phyloP scores from a whole-genome alignment of 768 basidiomycete genomes.

The Porpolomopsis calyptriformis region DNA sequence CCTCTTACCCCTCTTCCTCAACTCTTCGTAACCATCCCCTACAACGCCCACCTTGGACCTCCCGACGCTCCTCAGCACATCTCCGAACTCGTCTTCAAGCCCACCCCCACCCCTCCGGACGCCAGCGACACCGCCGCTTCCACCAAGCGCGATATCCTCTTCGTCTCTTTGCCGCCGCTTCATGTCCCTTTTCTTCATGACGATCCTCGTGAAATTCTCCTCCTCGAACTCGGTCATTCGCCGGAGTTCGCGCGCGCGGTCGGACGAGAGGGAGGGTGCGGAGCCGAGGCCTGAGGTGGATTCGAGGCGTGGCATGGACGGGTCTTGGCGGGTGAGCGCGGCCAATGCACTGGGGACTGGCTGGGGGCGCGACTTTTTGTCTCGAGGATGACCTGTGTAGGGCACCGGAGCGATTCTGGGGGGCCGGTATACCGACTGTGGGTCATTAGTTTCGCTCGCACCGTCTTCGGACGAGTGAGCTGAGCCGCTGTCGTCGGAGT shows the following conservation, averaged over 20 bases:
- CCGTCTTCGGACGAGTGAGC: slow-evolving; percentile 22
- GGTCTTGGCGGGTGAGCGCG: slow-evolving; percentile 49
- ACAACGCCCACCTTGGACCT: slow-evolving; percentile 26
- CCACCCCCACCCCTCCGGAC: slow-evolving; percentile 50
- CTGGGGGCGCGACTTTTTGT: slow-evolving; percentile 35
- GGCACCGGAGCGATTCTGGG: slow-evolving; percentile 86
- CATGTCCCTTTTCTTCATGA: slow-evolving; percentile 71
- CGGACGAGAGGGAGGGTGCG: slow-evolving; percentile 40
- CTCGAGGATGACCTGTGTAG: slow-evolving; percentile 48
- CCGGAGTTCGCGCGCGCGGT: slow-evolving; percentile 70
- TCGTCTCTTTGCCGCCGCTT: slow-evolving; percentile 68
- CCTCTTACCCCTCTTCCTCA: slow-evolving; percentile 43
- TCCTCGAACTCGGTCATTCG: slow-evolving; percentile 81
- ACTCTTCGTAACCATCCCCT: slow-evolving; percentile 62
- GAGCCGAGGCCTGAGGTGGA: slow-evolving; percentile 64
- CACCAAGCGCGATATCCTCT: slow-evolving; percentile 79
- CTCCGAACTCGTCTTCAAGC: slow-evolving; percentile 76
- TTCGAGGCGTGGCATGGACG: slow-evolving; percentile 58
- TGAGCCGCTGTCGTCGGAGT: slow-evolving; percentile 23
- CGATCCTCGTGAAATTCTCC: slow-evolving; percentile 82
- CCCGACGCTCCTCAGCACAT: slow-evolving; percentile 35
- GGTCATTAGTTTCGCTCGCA: slow-evolving; percentile 12
- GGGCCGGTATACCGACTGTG: slow-evolving; percentile 63
- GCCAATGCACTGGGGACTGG: slow-evolving; percentile 60
- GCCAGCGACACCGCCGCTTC: slow-evolving; percentile 41